These are phyloP conservation scores for Neoscytalidium dimidiatum DNA, from an alignment of 2,329 filamentous ascomycete species.

Conservation along the genomic window DNA sequence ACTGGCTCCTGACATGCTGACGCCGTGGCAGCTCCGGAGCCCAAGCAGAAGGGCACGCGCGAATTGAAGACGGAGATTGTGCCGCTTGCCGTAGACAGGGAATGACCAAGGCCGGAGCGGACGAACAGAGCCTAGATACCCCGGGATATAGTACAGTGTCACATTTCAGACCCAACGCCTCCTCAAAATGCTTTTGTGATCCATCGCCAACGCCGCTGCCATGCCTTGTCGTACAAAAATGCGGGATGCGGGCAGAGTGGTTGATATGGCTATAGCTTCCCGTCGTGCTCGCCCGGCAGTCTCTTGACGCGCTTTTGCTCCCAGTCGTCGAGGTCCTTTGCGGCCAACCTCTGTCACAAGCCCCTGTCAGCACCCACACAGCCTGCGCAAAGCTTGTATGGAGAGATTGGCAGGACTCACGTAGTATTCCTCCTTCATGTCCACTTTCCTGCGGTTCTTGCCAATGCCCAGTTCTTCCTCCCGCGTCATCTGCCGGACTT, in stretches of 20 bases:
- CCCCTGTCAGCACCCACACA: background rate
- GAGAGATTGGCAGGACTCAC: conserved; percentile 53
- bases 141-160: background rate
- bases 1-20: background rate
- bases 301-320: conserved; percentile 93
- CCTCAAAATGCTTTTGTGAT: background rate
- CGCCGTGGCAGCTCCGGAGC: conserved; percentile 58
- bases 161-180: conserved; percentile 6
- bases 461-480: conserved; percentile 86
- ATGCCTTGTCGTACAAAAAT: background rate
- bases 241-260: no score
- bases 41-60: conserved; percentile 64
- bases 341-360: conserved; percentile 67
- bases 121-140: conserved; percentile 16
- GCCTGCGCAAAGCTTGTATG: background rate
- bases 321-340: conserved; percentile 93
- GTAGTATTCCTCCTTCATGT: conserved; percentile 85
- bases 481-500: conserved; percentile 79
- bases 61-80: conserved; percentile 63
- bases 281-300: conserved; percentile 86
- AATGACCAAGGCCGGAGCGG: background rate
- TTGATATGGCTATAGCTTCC: conserved; percentile 68
- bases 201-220: conserved; percentile 1
- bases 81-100: conserved; percentile 28
- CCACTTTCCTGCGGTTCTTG: conserved; percentile 68